Conservation (phyloP, 2,329 filamentous ascomycete species). For the Aspergillus novoparasiticus region DNA sequence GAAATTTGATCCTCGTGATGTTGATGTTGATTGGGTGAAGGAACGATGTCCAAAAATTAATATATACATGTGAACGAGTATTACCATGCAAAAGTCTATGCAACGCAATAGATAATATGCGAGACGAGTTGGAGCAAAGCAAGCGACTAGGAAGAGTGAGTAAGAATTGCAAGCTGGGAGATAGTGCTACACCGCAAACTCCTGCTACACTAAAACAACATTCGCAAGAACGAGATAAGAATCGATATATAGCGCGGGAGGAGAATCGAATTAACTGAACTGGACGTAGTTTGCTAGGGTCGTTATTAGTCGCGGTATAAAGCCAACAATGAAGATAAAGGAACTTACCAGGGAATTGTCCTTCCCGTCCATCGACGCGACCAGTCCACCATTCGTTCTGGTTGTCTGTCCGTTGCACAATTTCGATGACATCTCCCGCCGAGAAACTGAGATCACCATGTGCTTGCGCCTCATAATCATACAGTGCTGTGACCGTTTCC, state of each 20-base stretch:
- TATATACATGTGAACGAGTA: slow-evolving; percentile 3
- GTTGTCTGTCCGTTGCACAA: slow-evolving; percentile 78
- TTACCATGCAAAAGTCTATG: slow-evolving; percentile 2
- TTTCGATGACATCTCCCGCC: slow-evolving; percentile 87
- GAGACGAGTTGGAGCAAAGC: neutral
- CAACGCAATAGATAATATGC: neutral
- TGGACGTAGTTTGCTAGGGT: slow-evolving; percentile 42
- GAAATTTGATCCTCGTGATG: neutral
- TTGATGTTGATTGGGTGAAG: neutral
- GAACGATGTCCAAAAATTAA: slow-evolving; percentile 6
- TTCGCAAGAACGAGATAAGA: slow-evolving; percentile 11
- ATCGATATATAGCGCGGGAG: slow-evolving; percentile 13
- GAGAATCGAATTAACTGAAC: slow-evolving; percentile 28
- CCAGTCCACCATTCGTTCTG: slow-evolving; percentile 98
- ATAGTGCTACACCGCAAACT: slow-evolving; percentile 7
- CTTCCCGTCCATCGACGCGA: slow-evolving; percentile 74
- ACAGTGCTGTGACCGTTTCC: slow-evolving; percentile 86
- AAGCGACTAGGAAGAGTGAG: neutral
- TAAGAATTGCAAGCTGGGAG: neutral
- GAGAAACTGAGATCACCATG: slow-evolving; percentile 91
- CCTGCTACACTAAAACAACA: slow-evolving; percentile 9
- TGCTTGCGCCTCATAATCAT: slow-evolving; percentile 94
- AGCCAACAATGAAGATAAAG: neutral
- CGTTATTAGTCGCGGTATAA: slow-evolving; percentile 13
- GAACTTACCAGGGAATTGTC: slow-evolving; percentile 88